These are phyloP conservation scores for Sarocladium oryzae DNA, from an alignment of 2,329 filamentous ascomycete genomes.

Conservation along the genomic window DNA sequence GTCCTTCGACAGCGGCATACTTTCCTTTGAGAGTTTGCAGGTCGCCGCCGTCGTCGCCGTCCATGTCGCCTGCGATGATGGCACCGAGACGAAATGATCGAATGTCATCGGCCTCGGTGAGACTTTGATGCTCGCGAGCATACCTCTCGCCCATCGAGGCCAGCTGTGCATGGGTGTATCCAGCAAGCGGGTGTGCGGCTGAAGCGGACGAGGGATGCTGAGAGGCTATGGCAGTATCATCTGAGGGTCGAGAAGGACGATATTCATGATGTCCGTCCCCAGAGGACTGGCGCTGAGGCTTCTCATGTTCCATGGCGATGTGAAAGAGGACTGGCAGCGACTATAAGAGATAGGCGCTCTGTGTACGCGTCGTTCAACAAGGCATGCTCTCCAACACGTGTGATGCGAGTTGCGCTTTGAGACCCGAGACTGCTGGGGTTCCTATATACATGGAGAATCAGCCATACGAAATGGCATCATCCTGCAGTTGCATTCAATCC, in stretches of 20 bases:
- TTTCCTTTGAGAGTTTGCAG: constrained; percentile 18
- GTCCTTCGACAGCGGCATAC: constrained; percentile 42
- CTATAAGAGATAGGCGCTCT: neutral
- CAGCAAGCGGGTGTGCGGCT: constrained; percentile 30
- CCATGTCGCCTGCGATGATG: constrained; percentile 47
- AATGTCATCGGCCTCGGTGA: constrained; percentile 49
- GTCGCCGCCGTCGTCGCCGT: constrained; percentile 19
- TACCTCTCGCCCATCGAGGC: constrained; percentile 51
- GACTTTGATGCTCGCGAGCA: constrained; percentile 42
- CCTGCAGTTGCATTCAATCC: neutral
- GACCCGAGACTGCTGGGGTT: neutral
- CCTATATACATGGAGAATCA: neutral
- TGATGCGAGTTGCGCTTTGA: too few species aligned
- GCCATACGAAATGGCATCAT: neutral
- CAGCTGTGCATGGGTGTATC: constrained; percentile 38
- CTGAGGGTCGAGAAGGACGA: neutral
- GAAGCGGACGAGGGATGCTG: constrained; percentile 7
- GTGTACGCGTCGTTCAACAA: too few species aligned
- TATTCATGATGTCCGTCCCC: neutral
- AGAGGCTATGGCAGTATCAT: neutral
- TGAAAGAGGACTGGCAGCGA: neutral
- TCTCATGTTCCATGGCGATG: neutral
- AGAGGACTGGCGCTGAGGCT: neutral
- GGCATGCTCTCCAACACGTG: too few species aligned
- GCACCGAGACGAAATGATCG: constrained; percentile 55